Conservation (phyloP, 352 stramenopile species). For the Phytopythium oedochilum region DNA sequence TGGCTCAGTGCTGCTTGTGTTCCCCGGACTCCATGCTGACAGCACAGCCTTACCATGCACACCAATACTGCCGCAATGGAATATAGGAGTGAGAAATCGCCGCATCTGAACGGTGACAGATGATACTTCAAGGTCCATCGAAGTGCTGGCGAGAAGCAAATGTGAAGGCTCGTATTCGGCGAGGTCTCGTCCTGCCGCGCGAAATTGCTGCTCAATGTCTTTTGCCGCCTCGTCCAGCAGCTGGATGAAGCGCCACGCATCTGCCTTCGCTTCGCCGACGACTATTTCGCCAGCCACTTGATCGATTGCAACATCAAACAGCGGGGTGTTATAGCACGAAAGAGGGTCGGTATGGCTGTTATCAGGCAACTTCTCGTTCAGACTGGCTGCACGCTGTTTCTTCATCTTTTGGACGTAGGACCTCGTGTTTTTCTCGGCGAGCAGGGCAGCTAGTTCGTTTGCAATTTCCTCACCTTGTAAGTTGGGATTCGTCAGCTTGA, state of each 20-base stretch:
- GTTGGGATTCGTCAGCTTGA: conserved; percentile 55
- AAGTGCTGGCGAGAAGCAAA: conserved; percentile 23
- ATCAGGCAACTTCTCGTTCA: neutral
- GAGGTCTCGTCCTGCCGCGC: conserved; percentile 10
- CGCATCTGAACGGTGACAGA: conserved; percentile 37
- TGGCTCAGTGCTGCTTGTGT: neutral
- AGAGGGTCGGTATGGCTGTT: neutral
- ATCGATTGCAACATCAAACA: conserved; percentile 29
- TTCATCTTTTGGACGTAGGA: conserved; percentile 61
- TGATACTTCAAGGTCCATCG: conserved; percentile 20
- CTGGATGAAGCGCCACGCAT: conserved; percentile 21
- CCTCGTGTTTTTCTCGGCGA: conserved; percentile 53
- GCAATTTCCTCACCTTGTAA: conserved; percentile 20
- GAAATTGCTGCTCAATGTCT: conserved; percentile 21
- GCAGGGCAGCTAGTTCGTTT: conserved; percentile 40
- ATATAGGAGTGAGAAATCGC: conserved; percentile 42
- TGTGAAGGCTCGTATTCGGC: conserved; percentile 20
- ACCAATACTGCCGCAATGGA: conserved; percentile 26
- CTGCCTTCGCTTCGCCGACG: conserved; percentile 33
- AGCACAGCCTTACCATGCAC: conserved; percentile 32
- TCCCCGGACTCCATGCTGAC: conserved; percentile 9
- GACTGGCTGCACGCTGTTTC: conserved; percentile 11
- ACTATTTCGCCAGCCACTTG: conserved; percentile 25
- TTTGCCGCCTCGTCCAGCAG: conserved; percentile 44
- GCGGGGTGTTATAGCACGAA: conserved; percentile 4